These are phyloP conservation scores for Kingdonia uniflora DNA, from an alignment of 164 flowering plant species.

Conservation along the genomic window DNA sequence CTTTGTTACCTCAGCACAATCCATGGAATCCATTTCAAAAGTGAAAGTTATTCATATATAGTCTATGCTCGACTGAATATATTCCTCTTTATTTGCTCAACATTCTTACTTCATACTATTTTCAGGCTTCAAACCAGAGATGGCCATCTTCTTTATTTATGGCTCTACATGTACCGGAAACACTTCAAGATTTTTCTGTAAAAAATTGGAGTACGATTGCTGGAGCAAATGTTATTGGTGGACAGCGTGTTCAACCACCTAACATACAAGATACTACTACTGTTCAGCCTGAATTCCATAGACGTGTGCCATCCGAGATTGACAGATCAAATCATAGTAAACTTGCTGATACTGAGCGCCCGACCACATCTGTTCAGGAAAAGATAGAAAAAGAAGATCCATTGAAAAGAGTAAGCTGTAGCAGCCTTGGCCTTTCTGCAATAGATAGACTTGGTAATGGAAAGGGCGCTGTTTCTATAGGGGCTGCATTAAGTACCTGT, in stretches of 20 bases:
- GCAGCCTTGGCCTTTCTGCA: slow-evolving; percentile 28
- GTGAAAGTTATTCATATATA: too few species aligned
- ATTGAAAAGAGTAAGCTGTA: slow-evolving; percentile 33
- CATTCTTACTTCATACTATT: neutral
- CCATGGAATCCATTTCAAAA: neutral
- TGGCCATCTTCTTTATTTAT: slow-evolving; percentile 44
- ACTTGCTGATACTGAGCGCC: slow-evolving; percentile 20
- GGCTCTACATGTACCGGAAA: slow-evolving; percentile 26
- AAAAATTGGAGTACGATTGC: slow-evolving; percentile 48
- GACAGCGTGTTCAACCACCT: slow-evolving; percentile 50
- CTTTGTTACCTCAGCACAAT: neutral
- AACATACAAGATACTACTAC: slow-evolving; percentile 32
- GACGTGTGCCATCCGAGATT: slow-evolving; percentile 34
- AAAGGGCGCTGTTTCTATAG: slow-evolving; percentile 25
- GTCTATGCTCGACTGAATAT: neutral
- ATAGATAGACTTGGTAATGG: slow-evolving; percentile 35
- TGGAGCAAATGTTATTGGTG: slow-evolving; percentile 43
- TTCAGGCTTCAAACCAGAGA: slow-evolving; percentile 50
- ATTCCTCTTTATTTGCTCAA: neutral
- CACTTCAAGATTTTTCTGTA: slow-evolving; percentile 47
- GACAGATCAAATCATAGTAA: slow-evolving; percentile 21
- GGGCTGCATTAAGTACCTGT: slow-evolving; percentile 8
- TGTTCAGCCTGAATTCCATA: slow-evolving; percentile 36
- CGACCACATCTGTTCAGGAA: slow-evolving; percentile 29
- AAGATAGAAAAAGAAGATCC: slow-evolving; percentile 31